These are phyloP conservation scores for Trichophyton rubrum DNA, from an alignment of 2,329 filamentous ascomycete species.

Conservation along the genomic window DNA sequence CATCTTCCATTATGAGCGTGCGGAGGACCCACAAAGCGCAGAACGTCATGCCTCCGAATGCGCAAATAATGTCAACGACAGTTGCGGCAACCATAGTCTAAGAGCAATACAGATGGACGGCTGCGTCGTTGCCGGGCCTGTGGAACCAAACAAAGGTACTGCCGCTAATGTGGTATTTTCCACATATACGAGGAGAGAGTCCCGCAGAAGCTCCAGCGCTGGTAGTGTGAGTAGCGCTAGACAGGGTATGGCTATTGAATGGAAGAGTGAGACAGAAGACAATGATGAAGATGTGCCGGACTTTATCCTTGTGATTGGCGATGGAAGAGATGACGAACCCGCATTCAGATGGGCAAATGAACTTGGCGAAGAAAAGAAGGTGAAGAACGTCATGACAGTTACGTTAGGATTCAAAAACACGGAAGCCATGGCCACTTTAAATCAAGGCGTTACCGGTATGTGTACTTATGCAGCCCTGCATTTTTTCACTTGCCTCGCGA, in stretches of 20 bases:
- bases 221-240: not conserved
- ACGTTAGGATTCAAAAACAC: conserved; percentile 80
- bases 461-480: conserved; percentile 3
- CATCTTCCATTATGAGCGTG: conserved; percentile 78
- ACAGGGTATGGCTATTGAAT: not conserved
- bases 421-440: conserved; percentile 70
- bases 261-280: not conserved
- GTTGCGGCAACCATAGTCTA: conserved; percentile 65
- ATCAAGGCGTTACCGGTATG: conserved; percentile 82
- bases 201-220: not conserved
- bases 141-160: conserved; percentile 76
- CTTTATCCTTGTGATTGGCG: conserved; percentile 80
- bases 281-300: conserved; percentile 43
- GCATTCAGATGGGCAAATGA: conserved; percentile 91
- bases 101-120: conserved; percentile 72
- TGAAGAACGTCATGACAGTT: conserved; percentile 67
- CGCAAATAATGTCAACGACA: conserved; percentile 89
- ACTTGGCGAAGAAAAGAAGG: conserved; percentile 45
- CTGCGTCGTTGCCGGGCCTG: conserved; percentile 70
- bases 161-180: conserved; percentile 65
- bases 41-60: conserved; percentile 75
- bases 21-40: conserved; percentile 63
- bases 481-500: not conserved
- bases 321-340: conserved; percentile 85
- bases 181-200: conserved; percentile 45